These are phyloP conservation scores for Lathyrus tuberosus DNA, from an alignment of 306 rosid species.

Conservation along the genomic window DNA sequence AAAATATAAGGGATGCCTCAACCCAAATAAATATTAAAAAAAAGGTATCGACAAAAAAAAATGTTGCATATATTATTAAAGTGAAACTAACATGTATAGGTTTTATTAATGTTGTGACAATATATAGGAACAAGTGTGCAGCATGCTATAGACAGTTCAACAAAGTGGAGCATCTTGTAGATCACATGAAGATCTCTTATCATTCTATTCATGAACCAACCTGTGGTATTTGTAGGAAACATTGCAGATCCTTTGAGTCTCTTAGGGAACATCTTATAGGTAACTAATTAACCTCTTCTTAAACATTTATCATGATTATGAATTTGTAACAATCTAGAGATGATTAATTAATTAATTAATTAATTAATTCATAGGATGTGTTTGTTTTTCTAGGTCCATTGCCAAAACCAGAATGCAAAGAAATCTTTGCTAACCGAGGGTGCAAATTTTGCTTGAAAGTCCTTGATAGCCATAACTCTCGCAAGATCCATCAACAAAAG, in stretches of 20 bases:
- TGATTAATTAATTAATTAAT: not conserved
- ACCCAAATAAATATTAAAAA: not conserved
- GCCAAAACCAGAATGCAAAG: constrained; percentile 91
- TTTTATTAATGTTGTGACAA: not conserved
- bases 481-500: constrained; percentile 75
- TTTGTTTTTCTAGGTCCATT: constrained; percentile 61
- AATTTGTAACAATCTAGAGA: not conserved
- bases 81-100: not conserved
- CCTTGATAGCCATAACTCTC: constrained; percentile 74
- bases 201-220: constrained; percentile 93
- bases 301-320: not conserved
- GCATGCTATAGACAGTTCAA: constrained; percentile 94
- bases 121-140: constrained; percentile 80
- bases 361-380: not conserved
- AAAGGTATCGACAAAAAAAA: not conserved
- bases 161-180: constrained; percentile 89
- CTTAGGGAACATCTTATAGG: constrained; percentile 94
- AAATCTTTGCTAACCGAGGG: constrained; percentile 68
- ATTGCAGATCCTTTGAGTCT: constrained; percentile 93
- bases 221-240: constrained; percentile 88
- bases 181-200: constrained; percentile 90
- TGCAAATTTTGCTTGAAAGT: constrained; percentile 87
- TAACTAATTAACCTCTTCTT: constrained; percentile 28
- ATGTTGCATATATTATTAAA: no score
- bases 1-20: not conserved